Base-by-base conservation (phyloP, 73 alveolate species). In the Paraurostyla sp. region DNA sequence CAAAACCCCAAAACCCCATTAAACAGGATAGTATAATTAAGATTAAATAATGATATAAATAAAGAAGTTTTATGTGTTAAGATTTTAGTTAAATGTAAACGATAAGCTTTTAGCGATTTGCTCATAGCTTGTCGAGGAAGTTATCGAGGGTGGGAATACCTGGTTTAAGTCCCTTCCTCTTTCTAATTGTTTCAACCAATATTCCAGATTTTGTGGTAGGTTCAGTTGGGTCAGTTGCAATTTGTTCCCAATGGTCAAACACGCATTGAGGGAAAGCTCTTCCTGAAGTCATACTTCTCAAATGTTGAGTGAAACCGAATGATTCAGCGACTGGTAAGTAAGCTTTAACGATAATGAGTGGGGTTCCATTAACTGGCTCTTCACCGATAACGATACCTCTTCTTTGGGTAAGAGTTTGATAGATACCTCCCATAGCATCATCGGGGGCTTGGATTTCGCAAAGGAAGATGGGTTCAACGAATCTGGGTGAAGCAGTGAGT, bases 201-300 rank as follows among this genome's bases (percentile, higher is more conserved):
- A 71, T 94, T 89, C 83, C 83, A 60, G 97, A 57, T 91, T 93
- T 93, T 80, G 97, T 52, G 56, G 93, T 95, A 60, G 87, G 95
- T 62, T 97, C 99, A 65, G 80, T 54, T 42, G 98, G 98, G 86
- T 96, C 97, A 38, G 90, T 84, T 62, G 87, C 56, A 42, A 93
- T 73, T 18, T 43, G 38, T 65, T 91, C 99, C 99, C 99, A 98
- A 91, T 98, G 99, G 73, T 95, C 99, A 94, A 98, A 97, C 87
- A 96, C 98, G 88, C 99, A 98, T 91, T 98, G 99, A 13, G 99
- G 99, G 99, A 98, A 98, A 85, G 99, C 99, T 96, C 98, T 94
- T 60, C 99, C 99, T 69, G 98, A 96, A 63, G 99, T 98, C 81
- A 93, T 90, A 65, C 97, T 94, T 87, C 99, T 93, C 93, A 98